Base-by-base conservation (phyloP, 345 rosid genomes). In the Turnera subulata region DNA sequence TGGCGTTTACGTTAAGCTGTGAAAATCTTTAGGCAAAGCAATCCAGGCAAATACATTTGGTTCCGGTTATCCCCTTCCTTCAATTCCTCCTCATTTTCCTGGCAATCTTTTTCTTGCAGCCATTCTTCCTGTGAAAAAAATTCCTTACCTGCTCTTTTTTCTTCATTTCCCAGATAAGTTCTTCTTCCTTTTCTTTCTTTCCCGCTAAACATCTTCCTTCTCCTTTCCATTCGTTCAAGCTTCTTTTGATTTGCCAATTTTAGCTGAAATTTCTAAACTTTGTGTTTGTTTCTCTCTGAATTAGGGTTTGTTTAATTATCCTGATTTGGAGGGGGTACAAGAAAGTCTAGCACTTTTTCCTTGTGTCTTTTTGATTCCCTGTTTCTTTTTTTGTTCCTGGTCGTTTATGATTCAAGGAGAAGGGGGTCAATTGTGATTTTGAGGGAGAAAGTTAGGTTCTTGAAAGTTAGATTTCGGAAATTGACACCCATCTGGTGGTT, bases 1-100 rank as follows among this genome's bases (percentile, higher is more conserved):
- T 79, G 73, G 76, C 75, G 80, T 76, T 71, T 50, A 66, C 80
- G 82, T 68, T n/a, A 68, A 73, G 75, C 76, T 53, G 25, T 66
- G 59, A 66, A 56, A 76, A 62, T 64, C 74, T 70, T 62, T n/a
- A n/a, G n/a, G n/a, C n/a, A n/a, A n/a, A 6, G 22, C 38, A 58
- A 58, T 56, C 62, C 42, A 58, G 52, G 51, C 53, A 65, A 42
- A 13, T 42, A 50, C 62, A 47, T 68, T 64, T 42, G 53, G 29
- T 2, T 23, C 17, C 50, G 50, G 66, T 61, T 64, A 51, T 14
- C 29, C 55, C 29, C 51, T 47, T 21, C 10, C 2, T 38, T 45
- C 46, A 45, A 10, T 61, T 61, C 52, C 58, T 59, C 62, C 4
- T 19, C 5, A 20, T 59, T 66, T 42, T 63, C 50, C 33, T 40